These are phyloP conservation scores for Ophiosphaerella herpotricha DNA, from an alignment of 2,329 filamentous ascomycete genomes.

Conservation along the genomic window DNA sequence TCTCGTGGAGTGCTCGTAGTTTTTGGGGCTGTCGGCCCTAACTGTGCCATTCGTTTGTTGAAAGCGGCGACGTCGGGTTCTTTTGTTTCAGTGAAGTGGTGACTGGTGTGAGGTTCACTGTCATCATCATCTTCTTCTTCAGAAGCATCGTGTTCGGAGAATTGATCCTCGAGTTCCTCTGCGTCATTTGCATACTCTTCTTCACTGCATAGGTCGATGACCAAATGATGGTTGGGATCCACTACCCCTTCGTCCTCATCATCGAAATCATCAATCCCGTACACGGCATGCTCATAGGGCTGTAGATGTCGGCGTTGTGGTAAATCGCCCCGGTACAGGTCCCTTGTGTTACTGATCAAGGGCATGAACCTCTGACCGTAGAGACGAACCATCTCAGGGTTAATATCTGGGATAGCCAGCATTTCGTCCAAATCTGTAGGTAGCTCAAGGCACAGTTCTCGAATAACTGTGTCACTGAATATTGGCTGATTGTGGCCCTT, in stretches of 20 bases:
- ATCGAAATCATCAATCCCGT: conserved; percentile 43
- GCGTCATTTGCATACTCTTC: conserved; percentile 29
- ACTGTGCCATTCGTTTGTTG: conserved; percentile 32
- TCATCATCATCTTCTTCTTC: conserved; percentile 29
- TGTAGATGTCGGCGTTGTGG: conserved; percentile 19
- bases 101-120: conserved; percentile 27
- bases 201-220: conserved; percentile 51
- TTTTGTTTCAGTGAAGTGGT: conserved; percentile 32
- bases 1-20: conserved; percentile 6
- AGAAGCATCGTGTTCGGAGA: conserved; percentile 26
- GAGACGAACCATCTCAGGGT: conserved; percentile 63
- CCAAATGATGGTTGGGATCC: conserved; percentile 56
- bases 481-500: conserved; percentile 61
- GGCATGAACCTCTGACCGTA: conserved; percentile 66
- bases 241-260: conserved; percentile 48
- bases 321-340: conserved; percentile 21
- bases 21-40: conserved; percentile 15
- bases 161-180: conserved; percentile 23
- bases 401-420: conserved; percentile 66
- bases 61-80: conserved; percentile 38
- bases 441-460: conserved; percentile 74
- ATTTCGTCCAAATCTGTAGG: conserved; percentile 67
- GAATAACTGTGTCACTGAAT: conserved; percentile 72
- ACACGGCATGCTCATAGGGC: conserved; percentile 21
- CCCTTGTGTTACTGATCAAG: conserved; percentile 54